Evolutionary conservation across 768 basidiomycete species (phyloP), one percentile per base, ranked within the genome.

Genomic region (Amyloporia xantha): DNA sequence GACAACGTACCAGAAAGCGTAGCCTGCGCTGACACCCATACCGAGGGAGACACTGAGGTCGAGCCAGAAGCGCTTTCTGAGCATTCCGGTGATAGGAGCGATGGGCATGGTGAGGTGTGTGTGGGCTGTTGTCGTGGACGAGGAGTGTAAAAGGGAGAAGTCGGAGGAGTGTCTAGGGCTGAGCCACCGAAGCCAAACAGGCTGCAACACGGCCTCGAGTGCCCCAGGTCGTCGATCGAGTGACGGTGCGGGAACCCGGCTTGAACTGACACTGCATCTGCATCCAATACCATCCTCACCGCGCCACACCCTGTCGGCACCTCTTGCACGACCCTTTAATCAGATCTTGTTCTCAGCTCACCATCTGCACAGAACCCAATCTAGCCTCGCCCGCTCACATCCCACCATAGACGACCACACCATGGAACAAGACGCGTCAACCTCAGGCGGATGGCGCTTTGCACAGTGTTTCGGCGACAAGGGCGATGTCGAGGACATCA

Each of bases 381-480:
- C n/a, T n/a, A n/a, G n/a, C n/a, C n/a, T 3, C 3, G 9, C 40
- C n/a, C 48, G 17, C 48, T 12, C 37, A 27, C 25, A 6, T 37
- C 7, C 24, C 12, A 24, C 9, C 30, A 2, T 39, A 23, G 36
- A 39, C 19, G 23, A 48, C 25, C 3, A 12, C 26, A 26, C 20
- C 41, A 87, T 91, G 90, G 89, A 91, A 68, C 80, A 82, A 68
- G 89, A 91, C 71, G 82, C 86, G 68, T 77, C 79, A 47, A 78
- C 83, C 61, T 86, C 86, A 64, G 86, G 86, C 61, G 86, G 86
- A 60, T 99, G 96, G 96, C 85, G 95, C 61, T 99, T 99, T 72
- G 95, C 96, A 47, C 96, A 99, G 65, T 99, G 96, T 73, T 99
- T 99, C 65, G 96, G 96, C 56, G 96, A 99, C 78, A 99, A 99